Conservation (phyloP, 352 stramenopile genomes). For the Globisporangium recalcitrans region DNA sequence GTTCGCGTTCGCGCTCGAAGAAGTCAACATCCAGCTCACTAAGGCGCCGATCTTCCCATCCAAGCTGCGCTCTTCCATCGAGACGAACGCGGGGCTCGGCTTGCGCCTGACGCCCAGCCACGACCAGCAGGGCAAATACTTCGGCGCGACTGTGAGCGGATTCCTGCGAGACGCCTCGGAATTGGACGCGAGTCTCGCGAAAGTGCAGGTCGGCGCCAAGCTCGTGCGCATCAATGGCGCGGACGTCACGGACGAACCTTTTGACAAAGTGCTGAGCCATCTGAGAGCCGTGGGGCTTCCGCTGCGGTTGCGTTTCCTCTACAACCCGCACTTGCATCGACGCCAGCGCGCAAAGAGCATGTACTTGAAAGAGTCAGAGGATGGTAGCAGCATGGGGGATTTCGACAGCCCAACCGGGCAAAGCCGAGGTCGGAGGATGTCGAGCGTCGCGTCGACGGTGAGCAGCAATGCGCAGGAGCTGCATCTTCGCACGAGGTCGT, state of each 20-base stretch:
- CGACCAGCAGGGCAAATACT: conserved; percentile 52
- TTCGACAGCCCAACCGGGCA: conserved; percentile 11
- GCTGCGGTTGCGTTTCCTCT: conserved; percentile 60
- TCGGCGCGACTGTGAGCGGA: conserved; percentile 63
- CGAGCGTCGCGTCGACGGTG: conserved; percentile 5
- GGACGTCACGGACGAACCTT: conserved; percentile 47
- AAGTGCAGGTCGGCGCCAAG: conserved; percentile 56
- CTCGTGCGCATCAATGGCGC: conserved; percentile 73
- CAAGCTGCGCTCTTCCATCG: conserved; percentile 57
- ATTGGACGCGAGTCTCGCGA: conserved; percentile 49
- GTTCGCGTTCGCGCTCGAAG: conserved; percentile 69
- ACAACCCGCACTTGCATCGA: conserved; percentile 46
- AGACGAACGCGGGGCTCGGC: conserved; percentile 45
- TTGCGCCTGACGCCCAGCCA: conserved; percentile 54
- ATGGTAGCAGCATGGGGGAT: conserved; percentile 9
- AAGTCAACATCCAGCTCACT: conserved; percentile 60
- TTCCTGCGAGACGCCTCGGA: conserved; percentile 58
- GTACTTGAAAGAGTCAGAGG: conserved; percentile 15
- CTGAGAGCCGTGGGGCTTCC: conserved; percentile 44
- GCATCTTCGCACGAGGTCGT: conserved; percentile 9
- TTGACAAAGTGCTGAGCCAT: conserved; percentile 57
- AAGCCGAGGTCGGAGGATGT: conserved; percentile 9
- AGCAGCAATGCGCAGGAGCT: conserved; percentile 3
- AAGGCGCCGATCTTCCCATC: conserved; percentile 55
- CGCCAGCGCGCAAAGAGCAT: conserved; percentile 20